Base-by-base conservation (phyloP, 495 filamentous ascomycete species). In the Penicillium alfredii region DNA sequence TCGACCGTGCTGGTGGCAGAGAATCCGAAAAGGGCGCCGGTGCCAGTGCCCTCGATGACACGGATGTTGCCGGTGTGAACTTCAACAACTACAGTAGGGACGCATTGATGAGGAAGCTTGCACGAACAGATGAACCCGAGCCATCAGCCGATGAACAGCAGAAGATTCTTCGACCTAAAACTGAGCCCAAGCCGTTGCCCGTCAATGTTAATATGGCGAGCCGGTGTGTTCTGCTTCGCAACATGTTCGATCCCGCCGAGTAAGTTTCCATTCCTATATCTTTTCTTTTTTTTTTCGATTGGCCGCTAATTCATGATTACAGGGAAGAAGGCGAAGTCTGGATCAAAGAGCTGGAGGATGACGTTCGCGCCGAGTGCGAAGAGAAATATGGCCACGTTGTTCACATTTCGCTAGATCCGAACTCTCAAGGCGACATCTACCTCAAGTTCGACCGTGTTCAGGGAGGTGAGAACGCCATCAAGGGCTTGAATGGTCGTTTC, bases 61-160 rank as follows among this genome's bases (percentile, higher is more conserved):
- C 89, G 40, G 93, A 99, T 64, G 88, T 99, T 60, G 86, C 85
- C 19, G 93, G 93, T 56, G 88, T 97, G 59, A 97, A 96, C 64
- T 96, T 96, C 82, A 94, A 87, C 76, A 97, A 96, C 58, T 94
- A 93, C 69, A 90, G 84, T 74, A 84, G 93, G 64, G 88, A 96
- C 68, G 82, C 88, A 49, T 80, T 97, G 61, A 97, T 96, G 93
- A 79, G 86, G 61, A 95, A 94, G 67, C 84, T 97, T 60, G 92
- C 90, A 40, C 77, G 92, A 73, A 94, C 86, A 68, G 90, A 96
- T 74, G 88, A 95, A 56, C 76, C 85, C 35, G 68, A 76, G 18
- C 66, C 75, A 33, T 64, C 74, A 42, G 68, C 65, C 42, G 76
- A 77, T 45, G 79, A 84, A 33, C 76, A 80, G 54, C 75, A 81